These are phyloP conservation scores for Lepidium campestre DNA, from an alignment of 441 rosid species.

Conservation along the genomic window DNA sequence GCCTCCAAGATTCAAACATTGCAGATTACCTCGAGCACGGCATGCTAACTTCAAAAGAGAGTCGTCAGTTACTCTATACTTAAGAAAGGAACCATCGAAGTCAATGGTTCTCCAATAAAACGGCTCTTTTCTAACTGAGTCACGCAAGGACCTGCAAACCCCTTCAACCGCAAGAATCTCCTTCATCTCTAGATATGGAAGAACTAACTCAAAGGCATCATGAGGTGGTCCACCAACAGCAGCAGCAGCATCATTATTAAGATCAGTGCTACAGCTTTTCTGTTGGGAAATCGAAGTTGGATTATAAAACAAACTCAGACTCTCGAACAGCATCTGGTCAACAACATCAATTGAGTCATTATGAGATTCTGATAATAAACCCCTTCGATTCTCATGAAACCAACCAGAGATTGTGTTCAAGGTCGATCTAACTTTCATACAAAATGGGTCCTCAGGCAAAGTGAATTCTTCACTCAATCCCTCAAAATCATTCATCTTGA, in stretches of 20 bases:
- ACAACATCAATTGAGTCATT: background rate
- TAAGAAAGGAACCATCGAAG: conserved; percentile 11
- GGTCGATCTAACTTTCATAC: conserved; percentile 32
- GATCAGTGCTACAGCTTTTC: background rate
- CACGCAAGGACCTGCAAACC: conserved; percentile 38
- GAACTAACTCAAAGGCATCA: conserved; percentile 30
- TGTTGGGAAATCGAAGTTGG: background rate
- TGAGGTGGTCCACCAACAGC: conserved; percentile 30
- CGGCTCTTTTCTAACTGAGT: conserved; percentile 30
- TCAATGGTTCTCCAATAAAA: conserved; percentile 40
- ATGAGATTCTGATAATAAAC: conserved; percentile 9
- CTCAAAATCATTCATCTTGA: background rate
- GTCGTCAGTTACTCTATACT: conserved; percentile 32
- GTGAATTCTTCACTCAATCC: background rate
- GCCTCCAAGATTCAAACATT: conserved; percentile 38
- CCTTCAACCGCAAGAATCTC: conserved; percentile 37
- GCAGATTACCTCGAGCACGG: conserved; percentile 39
- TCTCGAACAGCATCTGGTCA: background rate
- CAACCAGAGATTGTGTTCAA: conserved; percentile 27
- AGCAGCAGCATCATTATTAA: background rate
- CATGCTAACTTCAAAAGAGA: conserved; percentile 35
- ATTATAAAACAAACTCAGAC: background rate
- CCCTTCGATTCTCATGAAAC: conserved; percentile 27
- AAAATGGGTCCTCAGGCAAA: conserved; percentile 24
- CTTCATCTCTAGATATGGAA: conserved; percentile 31